These are phyloP conservation scores for Rhizopogon roseolus DNA, from an alignment of 768 basidiomycete species.

Conservation along the genomic window DNA sequence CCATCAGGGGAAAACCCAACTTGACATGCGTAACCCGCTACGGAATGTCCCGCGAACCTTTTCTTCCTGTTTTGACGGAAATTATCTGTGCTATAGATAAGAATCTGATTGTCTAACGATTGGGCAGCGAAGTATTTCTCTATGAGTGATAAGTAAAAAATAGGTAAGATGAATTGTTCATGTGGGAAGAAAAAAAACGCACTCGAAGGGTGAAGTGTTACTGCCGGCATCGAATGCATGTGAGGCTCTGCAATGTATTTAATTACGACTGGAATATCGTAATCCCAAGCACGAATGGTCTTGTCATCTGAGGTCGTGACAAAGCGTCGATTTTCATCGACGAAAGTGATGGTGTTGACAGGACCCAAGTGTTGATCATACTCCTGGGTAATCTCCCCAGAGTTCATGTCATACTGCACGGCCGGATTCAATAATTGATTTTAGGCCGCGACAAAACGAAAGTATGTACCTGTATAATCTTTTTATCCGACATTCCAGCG, in stretches of 20 bases:
- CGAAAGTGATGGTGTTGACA: constrained; percentile 98
- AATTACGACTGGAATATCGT: constrained; percentile 98
- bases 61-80: constrained; percentile 99
- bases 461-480: constrained; percentile 84
- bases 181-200: constrained; percentile 30
- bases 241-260: constrained; percentile 99
- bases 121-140: constrained; percentile 98
- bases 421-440: neutral
- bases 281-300: constrained; percentile 98
- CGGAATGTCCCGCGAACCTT: constrained; percentile 94
- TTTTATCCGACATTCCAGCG: constrained; percentile 99
- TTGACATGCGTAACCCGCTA: constrained; percentile 96
- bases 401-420: constrained; percentile 86
- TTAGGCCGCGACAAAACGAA: neutral
- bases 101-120: constrained; percentile 96
- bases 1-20: constrained; percentile 98
- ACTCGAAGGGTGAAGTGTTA: constrained; percentile 94
- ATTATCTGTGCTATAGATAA: constrained; percentile 96
- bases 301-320: constrained; percentile 99
- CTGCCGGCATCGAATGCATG: constrained; percentile 99
- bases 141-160: constrained; percentile 23
- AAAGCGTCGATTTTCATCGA: constrained; percentile 96
- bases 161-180: constrained; percentile 1
- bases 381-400: constrained; percentile 94
- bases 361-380: constrained; percentile 99